These are phyloP conservation scores for Phyllosticta paracitricarpa DNA, from an alignment of 2,329 filamentous ascomycete genomes.

Conservation along the genomic window DNA sequence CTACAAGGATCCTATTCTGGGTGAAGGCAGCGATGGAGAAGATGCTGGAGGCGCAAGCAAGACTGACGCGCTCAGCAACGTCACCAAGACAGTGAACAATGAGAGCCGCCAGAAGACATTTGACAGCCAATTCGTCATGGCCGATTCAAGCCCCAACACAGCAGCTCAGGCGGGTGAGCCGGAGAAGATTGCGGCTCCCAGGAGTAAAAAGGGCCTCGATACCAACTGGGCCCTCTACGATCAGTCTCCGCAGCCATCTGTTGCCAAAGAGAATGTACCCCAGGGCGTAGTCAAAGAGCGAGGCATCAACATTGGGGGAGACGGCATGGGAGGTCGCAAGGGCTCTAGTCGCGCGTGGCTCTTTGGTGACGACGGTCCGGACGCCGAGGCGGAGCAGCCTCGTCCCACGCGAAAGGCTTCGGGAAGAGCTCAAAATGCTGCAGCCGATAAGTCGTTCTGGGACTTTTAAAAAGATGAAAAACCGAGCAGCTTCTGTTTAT, in stretches of 20 bases:
- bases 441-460: constrained; percentile 18
- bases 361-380: constrained; percentile 29
- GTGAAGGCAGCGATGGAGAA: constrained; percentile 27
- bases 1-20: constrained; percentile 68
- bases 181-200: constrained; percentile 21
- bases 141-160: constrained; percentile 51
- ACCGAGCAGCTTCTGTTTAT: background rate
- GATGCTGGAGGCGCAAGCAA: constrained; percentile 31
- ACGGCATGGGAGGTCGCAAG: constrained; percentile 32
- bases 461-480: constrained; percentile 16
- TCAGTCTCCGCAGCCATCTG: constrained; percentile 5
- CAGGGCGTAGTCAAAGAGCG: constrained; percentile 13
- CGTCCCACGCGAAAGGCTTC: constrained; percentile 11
- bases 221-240: constrained; percentile 36
- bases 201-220: constrained; percentile 48
- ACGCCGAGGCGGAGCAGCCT: constrained; percentile 9
- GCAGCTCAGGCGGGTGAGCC: constrained; percentile 25
- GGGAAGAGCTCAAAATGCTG: constrained; percentile 6
- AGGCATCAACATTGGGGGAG: constrained; percentile 30
- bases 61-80: constrained; percentile 47
- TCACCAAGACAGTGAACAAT: constrained; percentile 64
- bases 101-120: constrained; percentile 68
- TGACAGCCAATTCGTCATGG: constrained; percentile 65
- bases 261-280: constrained; percentile 17
- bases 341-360: constrained; percentile 29